Evolutionary conservation across 352 stramenopile genomes (phyloP).

Genomic region (Aphanomyces euteiches): DNA sequence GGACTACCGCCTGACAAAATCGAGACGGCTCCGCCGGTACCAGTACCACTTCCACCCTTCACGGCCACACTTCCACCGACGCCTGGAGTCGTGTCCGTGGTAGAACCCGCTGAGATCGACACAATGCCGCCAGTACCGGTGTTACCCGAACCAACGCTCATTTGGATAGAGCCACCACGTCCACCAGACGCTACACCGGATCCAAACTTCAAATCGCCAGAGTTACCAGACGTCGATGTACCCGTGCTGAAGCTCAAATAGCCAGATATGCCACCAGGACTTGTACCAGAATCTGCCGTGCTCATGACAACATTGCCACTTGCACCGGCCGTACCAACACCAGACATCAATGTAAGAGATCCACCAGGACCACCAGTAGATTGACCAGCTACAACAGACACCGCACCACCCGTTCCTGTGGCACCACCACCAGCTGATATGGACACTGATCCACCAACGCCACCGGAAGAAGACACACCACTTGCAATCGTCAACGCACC

Average conservation of each 20-base stretch:
- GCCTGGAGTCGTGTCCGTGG: not conserved
- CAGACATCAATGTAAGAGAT: constrained; percentile 31
- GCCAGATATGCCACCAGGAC: not conserved
- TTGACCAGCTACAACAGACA: too few species aligned
- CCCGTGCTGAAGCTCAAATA: constrained; percentile 7
- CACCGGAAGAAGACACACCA: too few species aligned
- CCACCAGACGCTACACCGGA: constrained; percentile 18
- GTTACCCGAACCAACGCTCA: constrained; percentile 30
- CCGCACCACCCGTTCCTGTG: too few species aligned
- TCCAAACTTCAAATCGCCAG: constrained; percentile 36
- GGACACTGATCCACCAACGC: too few species aligned
- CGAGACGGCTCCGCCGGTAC: constrained; percentile 37
- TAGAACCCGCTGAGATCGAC: constrained; percentile 31
- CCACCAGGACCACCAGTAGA: too few species aligned
- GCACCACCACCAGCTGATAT: too few species aligned
- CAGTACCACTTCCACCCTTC: constrained; percentile 33
- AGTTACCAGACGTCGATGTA: constrained; percentile 21
- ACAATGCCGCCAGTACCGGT: constrained; percentile 35
- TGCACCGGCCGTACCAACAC: constrained; percentile 29
- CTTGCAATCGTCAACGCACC: too few species aligned
- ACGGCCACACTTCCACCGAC: constrained; percentile 21
- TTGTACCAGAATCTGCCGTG: constrained; percentile 31
- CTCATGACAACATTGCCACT: constrained; percentile 34
- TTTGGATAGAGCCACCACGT: constrained; percentile 34
- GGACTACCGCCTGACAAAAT: constrained; percentile 23